phyloP scores from a whole-genome alignment of 140 eudicot genomes.

The Oenanthe javanica region DNA sequence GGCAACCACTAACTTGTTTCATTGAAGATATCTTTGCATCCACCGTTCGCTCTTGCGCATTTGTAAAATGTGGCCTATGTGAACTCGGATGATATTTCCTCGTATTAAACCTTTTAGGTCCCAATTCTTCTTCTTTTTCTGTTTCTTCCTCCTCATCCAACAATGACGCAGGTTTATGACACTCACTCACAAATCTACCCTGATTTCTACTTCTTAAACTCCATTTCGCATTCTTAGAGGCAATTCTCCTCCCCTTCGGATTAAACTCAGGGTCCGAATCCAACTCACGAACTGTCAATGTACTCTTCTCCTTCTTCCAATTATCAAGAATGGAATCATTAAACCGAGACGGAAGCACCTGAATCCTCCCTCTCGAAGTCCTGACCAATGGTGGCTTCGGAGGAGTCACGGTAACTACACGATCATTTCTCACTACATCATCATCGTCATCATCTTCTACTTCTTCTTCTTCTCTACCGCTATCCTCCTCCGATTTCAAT shows the following conservation, averaged over 20 bases:
- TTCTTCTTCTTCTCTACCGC: too few relatives aligned
- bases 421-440: constrained; percentile 17
- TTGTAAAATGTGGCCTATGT: constrained; percentile 10
- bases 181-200: constrained; percentile 35
- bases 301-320: constrained; percentile 87
- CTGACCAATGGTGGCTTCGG: constrained; percentile 80
- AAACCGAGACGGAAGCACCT: constrained; percentile 87
- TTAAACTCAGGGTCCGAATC: constrained; percentile 48
- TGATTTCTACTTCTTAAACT: constrained; percentile 18
- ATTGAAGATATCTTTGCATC: constrained; percentile 8
- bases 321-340: constrained; percentile 87
- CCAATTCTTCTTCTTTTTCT: constrained; percentile 4
- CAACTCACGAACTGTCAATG: constrained; percentile 22
- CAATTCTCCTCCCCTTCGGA: constrained; percentile 33
- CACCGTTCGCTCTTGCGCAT: constrained; percentile 8
- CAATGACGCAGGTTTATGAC: neutral
- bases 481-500: constrained; percentile 22
- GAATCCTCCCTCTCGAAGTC: constrained; percentile 90
- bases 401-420: constrained; percentile 27
- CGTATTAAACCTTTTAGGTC: neutral
- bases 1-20: constrained; percentile 20
- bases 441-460: neutral
- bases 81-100: constrained; percentile 17
- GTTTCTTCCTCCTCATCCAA: neutral
- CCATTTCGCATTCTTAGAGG: constrained; percentile 20